Percentiles rank a stretch among this genome's conserved stretches.
Conservation (phyloP, 257 asterid species). For the Marsdenia floribunda region DNA sequence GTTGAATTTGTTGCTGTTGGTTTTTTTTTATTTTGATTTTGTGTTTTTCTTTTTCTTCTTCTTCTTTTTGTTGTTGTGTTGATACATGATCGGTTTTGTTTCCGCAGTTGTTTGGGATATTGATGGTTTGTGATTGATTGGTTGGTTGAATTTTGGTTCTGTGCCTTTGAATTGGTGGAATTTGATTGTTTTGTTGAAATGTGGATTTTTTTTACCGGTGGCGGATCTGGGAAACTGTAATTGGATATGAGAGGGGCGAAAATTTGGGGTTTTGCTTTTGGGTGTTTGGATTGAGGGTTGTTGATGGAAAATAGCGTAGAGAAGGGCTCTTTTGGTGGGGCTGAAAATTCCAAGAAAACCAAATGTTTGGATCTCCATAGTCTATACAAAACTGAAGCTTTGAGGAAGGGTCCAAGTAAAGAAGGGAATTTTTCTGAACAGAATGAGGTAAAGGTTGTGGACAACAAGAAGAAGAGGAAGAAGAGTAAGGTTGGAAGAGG, state of each 20-base stretch:
- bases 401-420: slow-evolving; percentile 35
- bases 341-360: slow-evolving; percentile 57
- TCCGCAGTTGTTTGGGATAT: neutral
- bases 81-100: slow-evolving; percentile 18
- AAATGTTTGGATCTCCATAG: slow-evolving; percentile 85
- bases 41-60: too few species aligned
- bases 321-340: slow-evolving; percentile 36
- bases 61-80: too few species aligned
- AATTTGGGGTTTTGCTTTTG: slow-evolving; percentile 24
- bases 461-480: slow-evolving; percentile 39
- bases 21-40: neutral
- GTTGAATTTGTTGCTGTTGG: neutral
- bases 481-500: slow-evolving; percentile 55
- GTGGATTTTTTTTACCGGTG: slow-evolving; percentile 23
- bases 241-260: slow-evolving; percentile 33
- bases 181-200: slow-evolving; percentile 8
- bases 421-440: slow-evolving; percentile 21
- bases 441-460: slow-evolving; percentile 28
- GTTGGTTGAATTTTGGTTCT: slow-evolving; percentile 11
- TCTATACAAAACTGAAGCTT: slow-evolving; percentile 48
- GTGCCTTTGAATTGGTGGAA: neutral
- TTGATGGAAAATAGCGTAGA: slow-evolving; percentile 70
- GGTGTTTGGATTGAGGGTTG: slow-evolving; percentile 40
- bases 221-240: slow-evolving; percentile 64
- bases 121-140: slow-evolving; percentile 12